Base-by-base conservation (phyloP, 2,329 filamentous ascomycete genomes). In the Phyllosticta citrichinensis region DNA sequence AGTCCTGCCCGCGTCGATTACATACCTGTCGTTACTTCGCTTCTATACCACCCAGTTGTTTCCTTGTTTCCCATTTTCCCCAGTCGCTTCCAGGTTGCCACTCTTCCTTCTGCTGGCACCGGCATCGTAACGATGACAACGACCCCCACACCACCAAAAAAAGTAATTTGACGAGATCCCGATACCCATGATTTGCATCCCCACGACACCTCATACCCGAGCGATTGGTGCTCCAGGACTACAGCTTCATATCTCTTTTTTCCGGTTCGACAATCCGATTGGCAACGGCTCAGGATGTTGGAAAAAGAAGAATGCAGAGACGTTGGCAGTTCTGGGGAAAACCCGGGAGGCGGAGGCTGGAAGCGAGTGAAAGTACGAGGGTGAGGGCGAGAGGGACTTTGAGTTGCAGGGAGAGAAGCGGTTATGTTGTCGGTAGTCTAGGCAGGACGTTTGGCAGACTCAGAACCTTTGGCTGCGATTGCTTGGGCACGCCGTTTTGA, bases 121-220 rank as follows among this genome's bases (percentile, higher is more conserved):
- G 57, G 59, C 62, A 58, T 62, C 60, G 52, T 62, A 59, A 64
- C 62, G 63, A 63, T 65, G 57, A 64, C 59, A 56, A 64, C 62
- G 62, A 58, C 56, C 59, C 60, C 51, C 60, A 47, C 40, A 30
- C 40, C 40, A 47, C 40, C 33, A 52, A 22, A 61, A 62, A 58
- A 57, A 62, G 56, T 58, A 57, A 57, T 62, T 72, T 72, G 69
- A 74, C 71, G 69, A 73, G 70, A 75, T 71, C 67, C 71, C 74
- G 73, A 76, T 76, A 76, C 74, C 74, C 73, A 74, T 70, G 66
- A 73, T 69, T 67, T 72, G 68, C 71, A 71, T 71, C 68, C 70
- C 68, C 68, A 61, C 66, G 68, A 62, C 57, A 62, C 61, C 57
- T 64, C 63, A 58, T 52, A 55, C 58, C 62, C 62, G 58, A 61